Percentiles rank a stretch among this genome's conserved stretches.
These are phyloP conservation scores for Suillus hirtellus DNA, from an alignment of 768 basidiomycete species.

Conservation along the genomic window DNA sequence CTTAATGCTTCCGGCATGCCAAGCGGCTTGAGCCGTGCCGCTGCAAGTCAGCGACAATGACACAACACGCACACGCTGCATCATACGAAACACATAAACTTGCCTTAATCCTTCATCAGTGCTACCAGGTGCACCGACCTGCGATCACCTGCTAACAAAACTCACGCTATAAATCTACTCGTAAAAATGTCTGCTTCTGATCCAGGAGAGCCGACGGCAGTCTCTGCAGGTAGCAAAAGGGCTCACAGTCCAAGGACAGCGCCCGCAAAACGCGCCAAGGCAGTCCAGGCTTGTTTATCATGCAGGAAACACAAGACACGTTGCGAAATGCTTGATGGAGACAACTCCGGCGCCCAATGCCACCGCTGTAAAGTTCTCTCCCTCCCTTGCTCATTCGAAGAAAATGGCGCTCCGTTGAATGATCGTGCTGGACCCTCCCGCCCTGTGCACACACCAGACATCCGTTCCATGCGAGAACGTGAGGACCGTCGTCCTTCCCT, in stretches of 20 bases:
- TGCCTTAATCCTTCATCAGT: conserved; percentile 4
- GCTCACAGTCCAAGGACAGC: conserved; percentile 31
- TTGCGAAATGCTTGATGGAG: conserved; percentile 50
- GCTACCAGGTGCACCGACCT: background rate
- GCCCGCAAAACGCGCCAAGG: conserved; percentile 42
- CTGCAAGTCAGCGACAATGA: conserved; percentile 4
- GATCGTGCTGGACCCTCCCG: conserved; percentile 19
- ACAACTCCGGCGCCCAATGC: conserved; percentile 38
- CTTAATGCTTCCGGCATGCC: background rate
- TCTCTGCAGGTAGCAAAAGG: conserved; percentile 27
- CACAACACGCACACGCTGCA: background rate
- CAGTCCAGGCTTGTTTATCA: conserved; percentile 45
- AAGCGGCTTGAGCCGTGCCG: background rate
- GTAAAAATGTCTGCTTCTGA: conserved; percentile 19
- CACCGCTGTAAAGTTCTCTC: conserved; percentile 52
- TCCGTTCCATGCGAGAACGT: conserved; percentile 10
- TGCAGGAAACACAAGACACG: conserved; percentile 52
- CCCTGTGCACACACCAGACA: conserved; percentile 21
- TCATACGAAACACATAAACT: background rate
- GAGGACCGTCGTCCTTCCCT: conserved; percentile 28
- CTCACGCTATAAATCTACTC: no score
- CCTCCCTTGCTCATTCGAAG: conserved; percentile 48
- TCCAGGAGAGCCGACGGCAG: conserved; percentile 18
- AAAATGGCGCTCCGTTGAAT: background rate
- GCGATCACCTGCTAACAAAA: background rate